Conservation (phyloP, 306 rosid species). For the Calophaca sinica region DNA sequence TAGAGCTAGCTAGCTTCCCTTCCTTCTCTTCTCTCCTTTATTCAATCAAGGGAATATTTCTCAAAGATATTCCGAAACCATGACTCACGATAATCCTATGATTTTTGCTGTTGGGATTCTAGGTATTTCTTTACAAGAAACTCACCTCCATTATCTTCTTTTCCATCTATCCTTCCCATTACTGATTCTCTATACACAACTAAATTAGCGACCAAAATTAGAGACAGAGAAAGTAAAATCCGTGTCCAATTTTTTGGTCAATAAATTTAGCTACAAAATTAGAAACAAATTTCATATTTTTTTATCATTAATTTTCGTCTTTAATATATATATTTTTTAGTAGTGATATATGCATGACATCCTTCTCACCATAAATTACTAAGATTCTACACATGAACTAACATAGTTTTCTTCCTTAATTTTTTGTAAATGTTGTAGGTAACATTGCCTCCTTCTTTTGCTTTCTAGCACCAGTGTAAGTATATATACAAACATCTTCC, state of each 20-base stretch:
- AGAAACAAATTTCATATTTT: not conserved
- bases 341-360: not conserved
- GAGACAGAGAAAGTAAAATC: not conserved
- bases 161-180: not conserved
- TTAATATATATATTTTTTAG: not conserved
- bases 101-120: conserved; percentile 69
- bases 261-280: too few species aligned
- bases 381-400: not conserved
- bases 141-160: not conserved
- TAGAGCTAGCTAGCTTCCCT: conserved; percentile 24
- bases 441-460: conserved; percentile 81
- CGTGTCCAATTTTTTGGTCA: too few species aligned
- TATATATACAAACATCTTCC: not conserved
- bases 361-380: not conserved
- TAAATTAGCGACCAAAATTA: not conserved
- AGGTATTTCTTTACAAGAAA: conserved; percentile 49
- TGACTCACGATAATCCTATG: conserved; percentile 50
- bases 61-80: conserved; percentile 39
- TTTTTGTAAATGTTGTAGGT: conserved; percentile 52
- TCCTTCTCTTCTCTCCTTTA: conserved; percentile 34
- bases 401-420: not conserved
- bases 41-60: conserved; percentile 39
- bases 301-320: not conserved
- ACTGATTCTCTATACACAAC: not conserved
- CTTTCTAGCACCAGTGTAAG: conserved; percentile 93